phyloP scores from a whole-genome alignment of 441 rosid species.

The Erysimum cheiri region DNA sequence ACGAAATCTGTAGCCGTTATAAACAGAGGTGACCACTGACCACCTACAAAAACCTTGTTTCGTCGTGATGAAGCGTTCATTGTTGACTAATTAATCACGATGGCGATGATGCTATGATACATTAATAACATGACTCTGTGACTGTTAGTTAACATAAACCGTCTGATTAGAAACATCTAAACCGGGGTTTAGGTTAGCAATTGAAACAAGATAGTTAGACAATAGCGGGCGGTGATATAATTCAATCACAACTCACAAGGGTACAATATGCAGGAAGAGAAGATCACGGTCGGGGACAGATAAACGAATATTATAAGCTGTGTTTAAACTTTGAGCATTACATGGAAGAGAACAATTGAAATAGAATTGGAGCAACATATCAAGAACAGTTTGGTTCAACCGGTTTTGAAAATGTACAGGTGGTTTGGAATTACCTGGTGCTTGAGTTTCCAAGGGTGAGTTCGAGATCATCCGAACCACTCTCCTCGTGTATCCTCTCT shows the following conservation, averaged over 20 bases:
- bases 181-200: slow-evolving; percentile 14
- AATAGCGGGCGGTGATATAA: background rate
- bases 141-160: no score
- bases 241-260: slow-evolving; percentile 24
- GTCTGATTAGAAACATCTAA: slow-evolving; percentile 13
- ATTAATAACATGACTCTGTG: no score
- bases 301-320: slow-evolving; percentile 36
- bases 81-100: slow-evolving; percentile 25
- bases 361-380: slow-evolving; percentile 23
- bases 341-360: slow-evolving; percentile 19
- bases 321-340: slow-evolving; percentile 32
- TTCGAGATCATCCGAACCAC: slow-evolving; percentile 76
- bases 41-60: slow-evolving; percentile 5
- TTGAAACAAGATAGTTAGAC: slow-evolving; percentile 1
- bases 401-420: slow-evolving; percentile 29
- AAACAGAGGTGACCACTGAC: background rate
- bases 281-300: slow-evolving; percentile 17
- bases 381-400: slow-evolving; percentile 28
- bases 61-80: background rate
- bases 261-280: background rate
- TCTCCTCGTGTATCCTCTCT: slow-evolving; percentile 76
- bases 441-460: slow-evolving; percentile 81
- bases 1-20: slow-evolving; percentile 30
- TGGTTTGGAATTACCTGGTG: slow-evolving; percentile 47
- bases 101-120: no score